Percentiles rank a stretch among this genome's conserved stretches.
Conservation (phyloP, 768 basidiomycete genomes). For the Pleurotus salmoneostramineus region DNA sequence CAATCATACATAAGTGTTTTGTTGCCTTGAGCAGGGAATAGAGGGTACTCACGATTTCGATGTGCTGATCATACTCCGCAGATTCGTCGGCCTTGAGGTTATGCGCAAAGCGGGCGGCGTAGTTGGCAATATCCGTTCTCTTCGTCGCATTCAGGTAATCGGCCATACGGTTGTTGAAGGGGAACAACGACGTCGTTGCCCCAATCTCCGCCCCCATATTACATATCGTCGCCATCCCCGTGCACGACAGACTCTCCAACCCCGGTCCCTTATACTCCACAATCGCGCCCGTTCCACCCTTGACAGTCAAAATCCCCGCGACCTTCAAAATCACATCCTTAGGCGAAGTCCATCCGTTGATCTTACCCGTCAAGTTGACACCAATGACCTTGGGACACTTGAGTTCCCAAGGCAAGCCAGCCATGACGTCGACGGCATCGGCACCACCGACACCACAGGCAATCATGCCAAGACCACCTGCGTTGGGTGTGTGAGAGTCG, state of each 20-base stretch:
- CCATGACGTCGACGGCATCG: conserved; percentile 99
- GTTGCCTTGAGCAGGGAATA: background rate
- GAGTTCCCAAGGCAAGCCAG: conserved; percentile 96
- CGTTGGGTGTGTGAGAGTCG: conserved; percentile 98
- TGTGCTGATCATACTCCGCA: conserved; percentile 90
- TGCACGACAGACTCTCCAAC: conserved; percentile 94
- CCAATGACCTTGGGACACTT: conserved; percentile 99
- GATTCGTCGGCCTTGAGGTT: conserved; percentile 86
- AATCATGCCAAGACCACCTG: conserved; percentile 98
- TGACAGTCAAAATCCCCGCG: conserved; percentile 97
- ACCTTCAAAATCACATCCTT: conserved; percentile 99
- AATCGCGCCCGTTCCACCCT: conserved; percentile 98
- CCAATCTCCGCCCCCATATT: conserved; percentile 99
- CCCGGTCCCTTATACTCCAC: conserved; percentile 96
- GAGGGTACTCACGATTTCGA: conserved; percentile 72
- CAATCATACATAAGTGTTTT: background rate
- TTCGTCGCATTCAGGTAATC: conserved; percentile 95
- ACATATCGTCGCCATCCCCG: conserved; percentile 99
- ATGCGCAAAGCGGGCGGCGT: conserved; percentile 85
- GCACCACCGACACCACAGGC: conserved; percentile 99
- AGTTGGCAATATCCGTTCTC: conserved; percentile 81
- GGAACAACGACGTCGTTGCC: conserved; percentile 98
- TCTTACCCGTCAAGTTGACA: conserved; percentile 93
- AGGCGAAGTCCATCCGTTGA: conserved; percentile 95
- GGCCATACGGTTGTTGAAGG: conserved; percentile 94